Conservation (phyloP, 805 yeast genomes). For the Ogataea siamensis region DNA sequence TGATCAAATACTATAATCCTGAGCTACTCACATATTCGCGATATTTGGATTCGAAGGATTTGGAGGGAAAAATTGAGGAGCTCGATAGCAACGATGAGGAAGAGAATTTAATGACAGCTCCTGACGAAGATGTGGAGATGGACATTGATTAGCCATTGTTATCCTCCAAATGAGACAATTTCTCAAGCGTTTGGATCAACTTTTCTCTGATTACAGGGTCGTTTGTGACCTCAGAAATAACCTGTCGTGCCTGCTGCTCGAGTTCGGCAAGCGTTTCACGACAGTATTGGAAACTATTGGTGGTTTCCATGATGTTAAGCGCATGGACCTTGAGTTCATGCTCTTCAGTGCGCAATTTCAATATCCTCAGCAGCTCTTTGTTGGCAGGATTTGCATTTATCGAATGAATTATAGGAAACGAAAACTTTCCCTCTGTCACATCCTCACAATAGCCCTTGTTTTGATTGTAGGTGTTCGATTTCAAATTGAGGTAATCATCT, state of each 20-base stretch:
- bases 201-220: conserved; percentile 11
- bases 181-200: conserved; percentile 11
- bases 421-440: conserved; percentile 83
- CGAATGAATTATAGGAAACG: conserved; percentile 80
- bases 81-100: conserved; percentile 9
- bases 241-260: conserved; percentile 21
- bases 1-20: conserved; percentile 28
- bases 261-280: conserved; percentile 30
- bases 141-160: conserved; percentile 6
- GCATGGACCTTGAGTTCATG: conserved; percentile 49
- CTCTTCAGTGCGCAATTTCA: conserved; percentile 52
- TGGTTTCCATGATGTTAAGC: conserved; percentile 42
- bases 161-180: conserved; percentile 8
- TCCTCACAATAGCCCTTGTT: conserved; percentile 85
- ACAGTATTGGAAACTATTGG: conserved; percentile 43
- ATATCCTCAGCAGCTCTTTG: conserved; percentile 46
- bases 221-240: conserved; percentile 23
- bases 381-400: conserved; percentile 38
- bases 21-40: conserved; percentile 16
- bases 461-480: conserved; percentile 45
- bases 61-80: conserved; percentile 19
- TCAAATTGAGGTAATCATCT: conserved; percentile 78
- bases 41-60: conserved; percentile 18
- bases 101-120: not conserved
- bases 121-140: conserved; percentile 8